A percentile compares a stretch with the other conserved stretches of the same genome.
Evolutionary conservation across 768 basidiomycete genomes (phyloP).

Genomic region (Podaxis sp.): DNA sequence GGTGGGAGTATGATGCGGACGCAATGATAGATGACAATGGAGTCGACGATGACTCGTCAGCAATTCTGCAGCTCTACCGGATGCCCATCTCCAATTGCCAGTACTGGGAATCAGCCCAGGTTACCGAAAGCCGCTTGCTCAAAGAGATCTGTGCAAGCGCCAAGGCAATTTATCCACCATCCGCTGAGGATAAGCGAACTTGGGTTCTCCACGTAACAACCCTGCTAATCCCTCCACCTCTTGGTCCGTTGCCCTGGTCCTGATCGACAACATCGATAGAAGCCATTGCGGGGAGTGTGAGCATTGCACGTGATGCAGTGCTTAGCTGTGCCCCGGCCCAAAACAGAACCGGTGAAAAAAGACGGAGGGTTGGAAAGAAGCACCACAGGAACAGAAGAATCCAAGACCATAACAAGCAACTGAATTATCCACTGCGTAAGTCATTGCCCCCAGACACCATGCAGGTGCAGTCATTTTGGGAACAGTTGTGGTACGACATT

Average conservation of each 20-base stretch:
- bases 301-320: not conserved
- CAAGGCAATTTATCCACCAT: not conserved
- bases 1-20: not conserved
- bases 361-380: not conserved
- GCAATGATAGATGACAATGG: not conserved
- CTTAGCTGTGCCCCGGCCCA: no score
- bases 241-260: not conserved
- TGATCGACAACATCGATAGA: not conserved
- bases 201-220: not conserved
- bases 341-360: not conserved
- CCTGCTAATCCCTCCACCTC: not conserved
- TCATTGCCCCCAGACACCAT: constrained; percentile 1
- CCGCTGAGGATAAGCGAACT: not conserved
- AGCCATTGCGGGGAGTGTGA: not conserved
- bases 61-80: not conserved
- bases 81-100: not conserved
- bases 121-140: not conserved
- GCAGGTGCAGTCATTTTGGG: not conserved
- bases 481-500: constrained; percentile 6
- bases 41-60: not conserved
- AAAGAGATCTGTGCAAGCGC: not conserved
- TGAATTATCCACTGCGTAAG: not conserved
- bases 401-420: not conserved
- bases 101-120: not conserved
- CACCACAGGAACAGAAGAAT: not conserved